Percentiles rank a stretch among this genome's conserved stretches.
Conservation (phyloP, 2,329 filamentous ascomycete species). For the Paecilomyces fulvus region DNA sequence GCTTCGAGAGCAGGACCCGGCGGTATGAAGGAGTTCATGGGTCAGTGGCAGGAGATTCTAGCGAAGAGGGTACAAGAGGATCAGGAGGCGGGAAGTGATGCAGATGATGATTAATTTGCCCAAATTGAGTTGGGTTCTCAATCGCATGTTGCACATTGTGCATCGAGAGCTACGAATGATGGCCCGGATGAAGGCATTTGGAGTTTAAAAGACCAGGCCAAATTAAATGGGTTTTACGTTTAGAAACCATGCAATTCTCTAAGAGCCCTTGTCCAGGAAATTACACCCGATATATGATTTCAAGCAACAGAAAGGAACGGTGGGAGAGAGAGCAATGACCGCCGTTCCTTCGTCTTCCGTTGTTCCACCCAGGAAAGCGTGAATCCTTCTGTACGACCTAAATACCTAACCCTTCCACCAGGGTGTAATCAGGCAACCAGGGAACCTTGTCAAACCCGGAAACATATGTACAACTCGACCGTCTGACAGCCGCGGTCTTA, state of each 20-base stretch:
- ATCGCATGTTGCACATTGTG: background rate
- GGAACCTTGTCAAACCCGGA: background rate
- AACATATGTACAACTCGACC: background rate
- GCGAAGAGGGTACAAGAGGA: constrained; percentile 34
- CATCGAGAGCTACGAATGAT: background rate
- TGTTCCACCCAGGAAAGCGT: background rate
- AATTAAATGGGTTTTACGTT: background rate
- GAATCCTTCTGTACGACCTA: background rate
- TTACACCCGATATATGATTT: no score
- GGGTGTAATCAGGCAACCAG: background rate
- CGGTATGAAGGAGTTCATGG: constrained; percentile 71
- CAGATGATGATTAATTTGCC: constrained; percentile 11
- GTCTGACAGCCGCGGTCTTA: background rate
- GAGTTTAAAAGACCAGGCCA: background rate
- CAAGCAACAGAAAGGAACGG: no score
- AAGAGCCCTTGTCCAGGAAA: no score
- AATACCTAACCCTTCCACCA: background rate
- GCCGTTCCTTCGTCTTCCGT: no score
- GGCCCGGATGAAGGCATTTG: background rate
- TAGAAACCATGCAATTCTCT: no score
- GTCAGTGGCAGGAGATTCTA: constrained; percentile 60
- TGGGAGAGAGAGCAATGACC: no score
- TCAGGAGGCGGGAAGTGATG: constrained; percentile 26
- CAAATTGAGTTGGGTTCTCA: background rate
- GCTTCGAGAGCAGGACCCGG: constrained; percentile 59